Evolutionary conservation across 371 early-diverging fungal genomes (phyloP).

Genomic region (Rhizopus sp.): DNA sequence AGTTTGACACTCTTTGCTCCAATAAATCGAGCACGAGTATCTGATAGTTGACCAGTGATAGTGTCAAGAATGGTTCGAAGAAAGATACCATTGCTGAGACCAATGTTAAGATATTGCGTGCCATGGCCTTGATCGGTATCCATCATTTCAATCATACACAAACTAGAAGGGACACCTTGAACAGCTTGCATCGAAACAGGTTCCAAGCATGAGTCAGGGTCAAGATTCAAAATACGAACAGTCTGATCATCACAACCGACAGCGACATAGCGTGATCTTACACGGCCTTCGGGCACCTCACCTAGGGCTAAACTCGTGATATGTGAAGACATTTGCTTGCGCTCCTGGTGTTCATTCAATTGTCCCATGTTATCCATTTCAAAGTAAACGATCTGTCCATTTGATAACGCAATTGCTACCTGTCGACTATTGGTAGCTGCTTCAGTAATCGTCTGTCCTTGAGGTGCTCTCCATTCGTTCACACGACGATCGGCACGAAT

Average conservation of each 20-base stretch:
- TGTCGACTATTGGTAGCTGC: conserved; percentile 87
- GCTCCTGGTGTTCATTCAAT: conserved; percentile 86
- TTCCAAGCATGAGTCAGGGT: conserved; percentile 79
- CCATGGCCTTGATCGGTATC: conserved; percentile 66
- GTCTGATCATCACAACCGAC: conserved; percentile 95
- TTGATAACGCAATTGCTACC: conserved; percentile 81
- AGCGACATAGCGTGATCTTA: conserved; percentile 80
- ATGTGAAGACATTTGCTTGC: conserved; percentile 70
- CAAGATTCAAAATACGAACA: conserved; percentile 86
- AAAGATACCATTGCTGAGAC: conserved; percentile 88
- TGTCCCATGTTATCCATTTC: conserved; percentile 88
- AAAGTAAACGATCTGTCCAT: conserved; percentile 90
- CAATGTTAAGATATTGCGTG: conserved; percentile 84
- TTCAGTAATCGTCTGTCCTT: conserved; percentile 65
- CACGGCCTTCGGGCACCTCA: conserved; percentile 80
- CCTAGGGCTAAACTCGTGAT: conserved; percentile 81
- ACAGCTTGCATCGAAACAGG: conserved; percentile 81
- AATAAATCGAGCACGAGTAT: conserved; percentile 86
- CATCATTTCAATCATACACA: conserved; percentile 77
- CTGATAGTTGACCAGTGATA: conserved; percentile 82
- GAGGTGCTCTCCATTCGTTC: conserved; percentile 93
- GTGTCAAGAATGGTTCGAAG: conserved; percentile 87
- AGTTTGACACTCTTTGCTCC: conserved; percentile 87
- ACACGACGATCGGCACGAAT: conserved; percentile 85
- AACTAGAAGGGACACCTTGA: conserved; percentile 53